Base-by-base conservation (phyloP, 495 filamentous ascomycete genomes). In the Penicillium tannophilum region DNA sequence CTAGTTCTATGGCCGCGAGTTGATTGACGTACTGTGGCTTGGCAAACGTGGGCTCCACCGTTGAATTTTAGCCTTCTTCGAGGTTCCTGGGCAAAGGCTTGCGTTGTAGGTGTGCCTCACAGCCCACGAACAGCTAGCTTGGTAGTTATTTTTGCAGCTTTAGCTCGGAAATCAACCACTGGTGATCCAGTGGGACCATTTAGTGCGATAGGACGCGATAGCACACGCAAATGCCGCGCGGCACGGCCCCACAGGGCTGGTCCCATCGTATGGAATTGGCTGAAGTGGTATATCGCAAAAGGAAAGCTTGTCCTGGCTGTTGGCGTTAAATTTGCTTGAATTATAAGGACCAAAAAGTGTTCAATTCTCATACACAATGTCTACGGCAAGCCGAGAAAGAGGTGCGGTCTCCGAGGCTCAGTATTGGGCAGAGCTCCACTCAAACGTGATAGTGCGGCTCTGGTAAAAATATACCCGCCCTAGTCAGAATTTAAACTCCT, bases 181-280 rank as follows among this genome's bases (percentile, higher is more conserved):
- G 20, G 16, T 33, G 20, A 54, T 42, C 16, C 43, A 49, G 46
- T 31, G 46, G n/a, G 46, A n/a, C 46, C 24, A 11, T 31, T 30
- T 54, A 28, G 36, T 42, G 5, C 36, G 54, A 47, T 28, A 46
- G 41, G 24, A 24, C 5, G 31, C 26, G 46, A 49, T 55, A 6
- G 52, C 41, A 55, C 43, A 56, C 54, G 54, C 54, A 56, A 19
- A 49, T 50, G 54, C 54, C 54, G 54, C 54, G 54, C 45, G 54
- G 54, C 54, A 42, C 16, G n/a, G 45, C 54, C 54, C 54, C 54
- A 56, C 54, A 56, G 36, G 54, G 45, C 54, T 50, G 54, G 16
- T 41, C 16, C 39, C 6, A 41, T 41, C 16, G 39, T 41, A 41
- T 41, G 2, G n/a, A n/a, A 41, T 41, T 17, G 39, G 39, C 16